Evolutionary conservation across 2,329 filamentous ascomycete genomes (phyloP), one percentile per base, ranked within the genome.

Genomic region (Xylariaceae sp.): DNA sequence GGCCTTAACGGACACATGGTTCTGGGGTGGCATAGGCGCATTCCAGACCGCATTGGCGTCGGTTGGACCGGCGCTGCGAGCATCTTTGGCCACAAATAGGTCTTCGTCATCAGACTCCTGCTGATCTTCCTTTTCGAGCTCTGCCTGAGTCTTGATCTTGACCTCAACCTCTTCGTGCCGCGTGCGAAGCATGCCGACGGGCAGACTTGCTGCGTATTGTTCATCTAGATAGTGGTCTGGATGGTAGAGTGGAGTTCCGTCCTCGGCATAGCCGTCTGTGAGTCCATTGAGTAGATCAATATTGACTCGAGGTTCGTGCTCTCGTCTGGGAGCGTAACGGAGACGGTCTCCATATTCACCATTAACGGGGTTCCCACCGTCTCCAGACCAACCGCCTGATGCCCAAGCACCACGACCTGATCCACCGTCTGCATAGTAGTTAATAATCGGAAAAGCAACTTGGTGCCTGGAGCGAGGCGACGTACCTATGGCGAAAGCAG

Each of bases 131-230:
- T 78, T 79, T 57, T 82, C 77, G 12, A 83, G 71, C 58, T 84
- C 80, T 36, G 78, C 79, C n/a, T 78, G 77, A 0, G 79, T 82
- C 11, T 79, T 76, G 44, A 83, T 76, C 47, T 77, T 71, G 31
- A 80, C 66, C n/a, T 75, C 77, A 19, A 75, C 70, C 14, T 82
- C 77, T 63, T 80, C 77, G 59, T 81, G 77, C 57, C 81, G 76
- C 54, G 73, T 71, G 54, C 81, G 74, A 57, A 75, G 73, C 57
- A 84, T 81, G 45, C 80, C 80, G 70, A 83, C 78, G 14, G 81
- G 81, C 58, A 82, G 70, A 63, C 46, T 65, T 59, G 60, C 65
- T 54, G 56, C 54, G 16, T 61, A 61, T 51, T 56, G 63, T 34
- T 65, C 60, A 17, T 45, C 49, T 28, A 5, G 4, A 60, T 70